These are phyloP conservation scores for Combretum micranthum DNA, from an alignment of 345 rosid species.

Conservation along the genomic window DNA sequence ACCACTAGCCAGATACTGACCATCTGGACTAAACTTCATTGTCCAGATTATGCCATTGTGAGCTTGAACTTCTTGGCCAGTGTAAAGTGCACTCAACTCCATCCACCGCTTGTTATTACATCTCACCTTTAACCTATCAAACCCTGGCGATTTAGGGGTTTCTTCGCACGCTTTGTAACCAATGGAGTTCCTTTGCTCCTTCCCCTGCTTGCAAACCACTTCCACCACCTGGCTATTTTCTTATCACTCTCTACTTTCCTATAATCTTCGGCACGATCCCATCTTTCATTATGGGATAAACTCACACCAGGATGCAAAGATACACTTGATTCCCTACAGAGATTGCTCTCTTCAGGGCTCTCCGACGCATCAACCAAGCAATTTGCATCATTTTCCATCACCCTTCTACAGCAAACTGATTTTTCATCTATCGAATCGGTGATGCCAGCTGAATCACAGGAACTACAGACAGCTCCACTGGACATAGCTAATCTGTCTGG, in stretches of 20 bases:
- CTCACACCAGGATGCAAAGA: no score
- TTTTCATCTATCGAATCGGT: slow-evolving; percentile 13
- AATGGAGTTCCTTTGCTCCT: slow-evolving; percentile 6
- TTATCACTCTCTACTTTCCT: slow-evolving; percentile 14
- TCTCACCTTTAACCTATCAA: slow-evolving; percentile 45
- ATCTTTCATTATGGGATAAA: no score
- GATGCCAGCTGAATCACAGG: slow-evolving; percentile 6
- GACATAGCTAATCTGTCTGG: slow-evolving; percentile 33
- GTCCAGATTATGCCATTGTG: slow-evolving; percentile 65
- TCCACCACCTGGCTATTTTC: slow-evolving; percentile 49
- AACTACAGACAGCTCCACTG: slow-evolving; percentile 42
- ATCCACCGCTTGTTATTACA: slow-evolving; percentile 50
- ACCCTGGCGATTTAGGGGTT: slow-evolving; percentile 10
- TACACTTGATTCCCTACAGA: no score
- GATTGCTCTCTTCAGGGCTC: slow-evolving; percentile 7
- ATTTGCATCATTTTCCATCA: slow-evolving; percentile 31
- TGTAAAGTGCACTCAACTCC: slow-evolving; percentile 62
- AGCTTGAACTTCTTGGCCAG: slow-evolving; percentile 61
- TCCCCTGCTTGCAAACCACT: slow-evolving; percentile 19
- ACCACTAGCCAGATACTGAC: slow-evolving; percentile 67
- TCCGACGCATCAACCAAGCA: slow-evolving; percentile 37
- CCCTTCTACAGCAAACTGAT: slow-evolving; percentile 30
- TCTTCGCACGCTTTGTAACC: slow-evolving; percentile 9
- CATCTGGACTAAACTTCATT: slow-evolving; percentile 87
- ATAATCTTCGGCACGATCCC: no score